Conservation (phyloP, 768 basidiomycete species). For the Collybia mongolica region DNA sequence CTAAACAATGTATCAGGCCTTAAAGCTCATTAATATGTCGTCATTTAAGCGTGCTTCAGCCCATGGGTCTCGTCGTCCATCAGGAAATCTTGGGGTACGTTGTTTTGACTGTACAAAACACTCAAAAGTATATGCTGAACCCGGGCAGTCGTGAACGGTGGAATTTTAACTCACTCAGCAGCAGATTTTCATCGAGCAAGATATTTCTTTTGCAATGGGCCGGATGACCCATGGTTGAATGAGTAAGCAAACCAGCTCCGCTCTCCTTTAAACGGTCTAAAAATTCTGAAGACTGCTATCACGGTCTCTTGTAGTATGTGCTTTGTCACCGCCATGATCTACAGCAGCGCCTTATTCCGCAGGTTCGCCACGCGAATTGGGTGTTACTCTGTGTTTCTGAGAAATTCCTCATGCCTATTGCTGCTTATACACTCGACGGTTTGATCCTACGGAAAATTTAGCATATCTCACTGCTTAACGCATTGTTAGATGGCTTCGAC, state of each 20-base stretch:
- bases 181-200: slow-evolving; percentile 31
- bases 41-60: slow-evolving; percentile 35
- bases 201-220: slow-evolving; percentile 36
- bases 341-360: neutral
- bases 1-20: too few relatives aligned
- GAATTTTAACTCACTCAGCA: slow-evolving; percentile 29
- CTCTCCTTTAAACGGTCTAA: neutral
- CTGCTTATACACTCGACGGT: slow-evolving; percentile 36
- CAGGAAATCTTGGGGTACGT: slow-evolving; percentile 35
- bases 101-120: slow-evolving; percentile 1
- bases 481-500: slow-evolving; percentile 13
- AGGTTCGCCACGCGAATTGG: slow-evolving; percentile 40
- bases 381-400: slow-evolving; percentile 30
- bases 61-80: slow-evolving; percentile 26
- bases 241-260: slow-evolving; percentile 21
- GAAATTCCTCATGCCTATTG: slow-evolving; percentile 35
- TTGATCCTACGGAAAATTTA: neutral
- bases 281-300: slow-evolving; percentile 22
- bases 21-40: neutral
- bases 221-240: slow-evolving; percentile 34
- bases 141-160: slow-evolving; percentile 30
- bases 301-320: slow-evolving; percentile 27
- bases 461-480: neutral
- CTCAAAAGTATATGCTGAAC: neutral
- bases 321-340: neutral